Conservation (phyloP, 2,329 filamentous ascomycete species). For the Epichloe uncinata region DNA sequence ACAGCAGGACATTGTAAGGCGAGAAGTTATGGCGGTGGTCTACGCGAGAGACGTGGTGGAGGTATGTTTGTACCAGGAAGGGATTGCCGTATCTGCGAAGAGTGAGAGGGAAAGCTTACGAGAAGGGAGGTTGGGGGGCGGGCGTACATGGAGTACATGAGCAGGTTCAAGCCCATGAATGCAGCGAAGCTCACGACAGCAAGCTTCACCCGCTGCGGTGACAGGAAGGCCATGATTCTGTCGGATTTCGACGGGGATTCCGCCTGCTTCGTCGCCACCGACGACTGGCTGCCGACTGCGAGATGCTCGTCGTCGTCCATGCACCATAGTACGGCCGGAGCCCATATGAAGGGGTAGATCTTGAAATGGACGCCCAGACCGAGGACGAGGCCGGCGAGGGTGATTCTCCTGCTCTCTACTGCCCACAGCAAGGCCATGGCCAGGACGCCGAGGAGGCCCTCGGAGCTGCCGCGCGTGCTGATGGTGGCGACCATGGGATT, state of each 20-base stretch:
- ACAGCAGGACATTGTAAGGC: conserved; percentile 84
- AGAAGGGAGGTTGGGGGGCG: neutral
- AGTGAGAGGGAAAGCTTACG: conserved; percentile 4
- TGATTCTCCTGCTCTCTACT: conserved; percentile 47
- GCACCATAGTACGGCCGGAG: conserved; percentile 68
- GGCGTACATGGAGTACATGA: conserved; percentile 61
- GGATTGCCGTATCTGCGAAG: conserved; percentile 54
- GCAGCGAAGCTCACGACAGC: conserved; percentile 53
- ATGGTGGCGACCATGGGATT: conserved; percentile 99
- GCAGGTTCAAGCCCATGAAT: conserved; percentile 58
- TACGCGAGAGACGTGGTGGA: conserved; percentile 84
- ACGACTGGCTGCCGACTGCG: conserved; percentile 5
- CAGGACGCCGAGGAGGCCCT: conserved; percentile 76
- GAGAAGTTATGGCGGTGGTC: conserved; percentile 99
- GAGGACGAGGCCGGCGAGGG: conserved; percentile 59
- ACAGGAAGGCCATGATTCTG: conserved; percentile 31
- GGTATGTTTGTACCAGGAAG: conserved; percentile 80
- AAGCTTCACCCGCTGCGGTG: conserved; percentile 41
- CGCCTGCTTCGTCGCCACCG: neutral
- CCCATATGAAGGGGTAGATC: conserved; percentile 97
- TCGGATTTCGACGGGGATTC: conserved; percentile 10
- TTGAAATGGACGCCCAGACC: conserved; percentile 91
- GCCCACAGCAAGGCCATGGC: conserved; percentile 78
- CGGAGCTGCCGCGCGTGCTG: conserved; percentile 85
- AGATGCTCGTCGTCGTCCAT: conserved; percentile 46